Evolutionary conservation across 2,329 filamentous ascomycete species (phyloP).

Genomic region (Neurospora sp.): DNA sequence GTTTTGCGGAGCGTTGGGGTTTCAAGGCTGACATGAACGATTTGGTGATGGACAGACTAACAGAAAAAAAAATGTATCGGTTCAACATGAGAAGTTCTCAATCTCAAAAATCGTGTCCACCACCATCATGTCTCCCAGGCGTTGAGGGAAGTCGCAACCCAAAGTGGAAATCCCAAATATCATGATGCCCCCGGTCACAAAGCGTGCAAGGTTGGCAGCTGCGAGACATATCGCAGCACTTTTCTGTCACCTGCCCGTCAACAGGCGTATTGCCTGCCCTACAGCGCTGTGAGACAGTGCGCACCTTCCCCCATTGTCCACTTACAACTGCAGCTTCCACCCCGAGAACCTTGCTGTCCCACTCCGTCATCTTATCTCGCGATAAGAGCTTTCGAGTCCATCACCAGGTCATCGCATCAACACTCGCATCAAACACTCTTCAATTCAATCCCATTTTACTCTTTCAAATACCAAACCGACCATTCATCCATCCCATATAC

Average conservation of each 20-base stretch:
- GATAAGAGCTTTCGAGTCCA: not conserved
- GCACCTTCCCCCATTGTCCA: not conserved
- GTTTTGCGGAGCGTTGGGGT: not conserved
- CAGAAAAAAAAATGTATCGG: not conserved
- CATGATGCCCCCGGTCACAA: not conserved
- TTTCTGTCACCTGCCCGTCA: not conserved
- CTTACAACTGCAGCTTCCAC: not conserved
- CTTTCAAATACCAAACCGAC: too few relatives aligned
- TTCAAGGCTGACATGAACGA: not conserved
- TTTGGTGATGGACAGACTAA: not conserved
- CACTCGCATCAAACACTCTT: not conserved
- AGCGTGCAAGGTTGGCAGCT: not conserved
- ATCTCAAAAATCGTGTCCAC: not conserved
- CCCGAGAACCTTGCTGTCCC: not conserved
- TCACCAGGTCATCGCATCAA: not conserved
- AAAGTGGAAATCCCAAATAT: not conserved
- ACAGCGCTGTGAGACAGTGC: not conserved
- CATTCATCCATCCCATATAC: too few relatives aligned
- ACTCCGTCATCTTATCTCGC: not conserved
- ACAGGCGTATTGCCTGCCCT: not conserved
- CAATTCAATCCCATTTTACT: not conserved
- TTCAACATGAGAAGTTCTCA: not conserved
- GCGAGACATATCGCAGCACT: not conserved
- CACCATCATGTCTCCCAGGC: not conserved
- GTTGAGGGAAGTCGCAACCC: not conserved